These are phyloP conservation scores for Pulicaria dysenterica DNA, from an alignment of 129 eudicot genomes.

Conservation along the genomic window DNA sequence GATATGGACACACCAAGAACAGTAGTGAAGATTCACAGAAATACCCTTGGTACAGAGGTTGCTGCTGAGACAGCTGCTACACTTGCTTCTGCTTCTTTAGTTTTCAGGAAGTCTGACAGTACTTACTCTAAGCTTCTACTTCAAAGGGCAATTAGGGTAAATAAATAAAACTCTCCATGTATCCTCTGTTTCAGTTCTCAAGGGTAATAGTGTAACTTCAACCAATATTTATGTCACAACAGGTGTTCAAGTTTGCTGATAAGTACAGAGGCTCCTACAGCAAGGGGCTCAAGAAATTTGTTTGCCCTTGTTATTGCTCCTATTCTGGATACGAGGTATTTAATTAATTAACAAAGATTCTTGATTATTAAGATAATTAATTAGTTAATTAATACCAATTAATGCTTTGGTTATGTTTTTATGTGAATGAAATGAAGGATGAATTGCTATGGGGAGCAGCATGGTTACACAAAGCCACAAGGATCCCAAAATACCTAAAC, in stretches of 20 bases:
- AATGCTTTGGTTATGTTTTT: not conserved
- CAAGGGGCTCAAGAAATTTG: constrained; percentile 49
- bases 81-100: constrained; percentile 96
- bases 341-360: not conserved
- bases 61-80: constrained; percentile 99
- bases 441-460: constrained; percentile 99
- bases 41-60: constrained; percentile 91
- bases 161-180: not conserved
- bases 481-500: constrained; percentile 65
- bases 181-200: not conserved
- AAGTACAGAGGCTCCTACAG: constrained; percentile 86
- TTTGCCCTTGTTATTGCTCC: constrained; percentile 87
- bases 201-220: constrained; percentile 13
- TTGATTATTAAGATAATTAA: too few relatives aligned
- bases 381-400: not conserved
- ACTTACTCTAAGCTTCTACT: constrained; percentile 73
- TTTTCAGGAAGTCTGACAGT: constrained; percentile 69
- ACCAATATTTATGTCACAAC: not conserved
- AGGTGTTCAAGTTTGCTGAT: constrained; percentile 99
- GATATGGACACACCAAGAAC: constrained; percentile 99
- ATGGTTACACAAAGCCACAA: constrained; percentile 95
- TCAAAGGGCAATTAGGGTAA: constrained; percentile 81
- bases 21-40: constrained; percentile 78
- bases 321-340: constrained; percentile 86
- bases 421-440: constrained; percentile 50